Evolutionary conservation across 2,329 filamentous ascomycete genomes (phyloP), one percentile per base, ranked within the genome.

Genomic region (Dichotomopilus funicola): DNA sequence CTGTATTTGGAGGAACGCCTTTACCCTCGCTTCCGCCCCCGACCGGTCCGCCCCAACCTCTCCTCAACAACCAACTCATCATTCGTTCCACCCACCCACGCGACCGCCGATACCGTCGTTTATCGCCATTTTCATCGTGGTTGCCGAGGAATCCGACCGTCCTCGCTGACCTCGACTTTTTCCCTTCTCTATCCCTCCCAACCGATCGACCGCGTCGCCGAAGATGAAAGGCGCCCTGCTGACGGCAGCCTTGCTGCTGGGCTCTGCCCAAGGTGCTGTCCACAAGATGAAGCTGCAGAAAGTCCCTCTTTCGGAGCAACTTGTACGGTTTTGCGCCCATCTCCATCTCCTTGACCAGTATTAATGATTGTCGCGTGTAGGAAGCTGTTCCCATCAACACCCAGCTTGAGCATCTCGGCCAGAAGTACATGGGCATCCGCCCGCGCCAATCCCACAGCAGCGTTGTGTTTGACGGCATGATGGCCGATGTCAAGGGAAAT

Each of bases 211-310:
- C 62, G 27, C 65, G 62, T 65, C 63, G 71, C 71, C 73, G 75
- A 79, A 64, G 73, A 97, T 96, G 92, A 96, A 95, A 86, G 85
- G 85, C 73, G 78, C 86, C 75, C 78, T 91, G 68, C 74, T 96
- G 70, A 79, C 90, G 72, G 86, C 89, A 75, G 85, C 86, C 68
- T 80, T 86, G 78, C 83, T 95, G 79, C 80, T 91, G 69, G 88
- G 88, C 78, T 85, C 87, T 71, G 88, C 88, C 71, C 82, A 88
- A 70, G 92, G 90, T 66, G 90, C 85, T 68, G 80, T 96, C 64
- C 90, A 97, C 84, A 95, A 90, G 81, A 87, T 96, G 82, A 94
- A 95, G 82, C 86, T 99, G 69, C 88, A 96, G 82, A 99, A 99
- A 87, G 78, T 97, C 60, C 87, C 94, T 64, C 79, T 99, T 57